Conservation (phyloP, 257 asterid genomes). For the Solanum raphanifolium region DNA sequence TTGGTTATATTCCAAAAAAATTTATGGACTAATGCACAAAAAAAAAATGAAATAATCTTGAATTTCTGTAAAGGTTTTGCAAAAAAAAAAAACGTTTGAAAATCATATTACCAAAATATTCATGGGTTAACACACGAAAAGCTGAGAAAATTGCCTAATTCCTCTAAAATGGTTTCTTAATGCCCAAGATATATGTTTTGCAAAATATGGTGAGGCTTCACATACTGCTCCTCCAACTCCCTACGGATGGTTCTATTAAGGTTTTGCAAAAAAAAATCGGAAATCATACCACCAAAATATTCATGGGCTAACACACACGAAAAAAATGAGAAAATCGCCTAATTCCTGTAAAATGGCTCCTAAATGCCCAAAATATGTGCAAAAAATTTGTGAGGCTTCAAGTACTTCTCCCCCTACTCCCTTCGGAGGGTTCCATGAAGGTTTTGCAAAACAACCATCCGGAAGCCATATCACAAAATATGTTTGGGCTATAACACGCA, state of each 20-base stretch:
- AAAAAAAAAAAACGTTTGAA: too few species aligned
- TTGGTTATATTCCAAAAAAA: too few species aligned
- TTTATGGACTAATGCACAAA: background rate
- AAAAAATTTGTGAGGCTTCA: background rate
- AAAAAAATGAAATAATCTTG: background rate
- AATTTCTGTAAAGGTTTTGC: background rate
- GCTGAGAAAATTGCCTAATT: too few species aligned
- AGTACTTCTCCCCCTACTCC: background rate
- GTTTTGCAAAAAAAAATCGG: background rate
- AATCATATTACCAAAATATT: background rate
- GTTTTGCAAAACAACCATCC: too few species aligned
- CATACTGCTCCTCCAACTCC: background rate
- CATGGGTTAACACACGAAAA: background rate
- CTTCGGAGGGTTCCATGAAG: background rate
- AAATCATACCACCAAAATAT: too few species aligned
- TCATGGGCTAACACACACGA: background rate
- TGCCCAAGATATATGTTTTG: too few species aligned
- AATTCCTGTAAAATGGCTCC: background rate
- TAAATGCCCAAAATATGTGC: too few species aligned
- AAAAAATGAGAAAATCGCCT: too few species aligned
- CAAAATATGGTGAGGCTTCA: background rate
- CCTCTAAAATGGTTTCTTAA: background rate
- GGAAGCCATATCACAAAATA: background rate
- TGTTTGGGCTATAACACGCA: fast-evolving
- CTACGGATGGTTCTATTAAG: background rate